These are phyloP conservation scores for Rhizopogon salebrosus DNA, from an alignment of 768 basidiomycete genomes.

Conservation along the genomic window DNA sequence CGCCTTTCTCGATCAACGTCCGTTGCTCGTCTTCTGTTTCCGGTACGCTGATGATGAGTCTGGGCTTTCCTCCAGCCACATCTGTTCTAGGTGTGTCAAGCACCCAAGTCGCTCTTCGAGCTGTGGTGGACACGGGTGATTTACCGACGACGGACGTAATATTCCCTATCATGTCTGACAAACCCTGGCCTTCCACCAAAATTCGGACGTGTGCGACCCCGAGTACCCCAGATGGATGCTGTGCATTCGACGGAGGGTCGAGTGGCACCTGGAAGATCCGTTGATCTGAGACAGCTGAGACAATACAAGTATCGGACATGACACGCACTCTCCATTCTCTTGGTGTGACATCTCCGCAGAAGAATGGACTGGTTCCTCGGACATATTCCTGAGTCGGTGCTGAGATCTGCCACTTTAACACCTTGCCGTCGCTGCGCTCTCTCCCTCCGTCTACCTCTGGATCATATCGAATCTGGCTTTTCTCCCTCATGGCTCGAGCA, in stretches of 20 bases:
- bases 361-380: slow-evolving; percentile 53
- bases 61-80: slow-evolving; percentile 12
- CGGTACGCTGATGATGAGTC: slow-evolving; percentile 34
- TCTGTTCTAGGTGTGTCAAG: slow-evolving; percentile 31
- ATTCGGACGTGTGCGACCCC: slow-evolving; percentile 49
- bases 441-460: slow-evolving; percentile 50
- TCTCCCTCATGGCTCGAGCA: slow-evolving; percentile 36
- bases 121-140: slow-evolving; percentile 24
- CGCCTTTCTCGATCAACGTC: slow-evolving; percentile 23
- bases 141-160: slow-evolving; percentile 46
- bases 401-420: slow-evolving; percentile 55
- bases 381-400: slow-evolving; percentile 24
- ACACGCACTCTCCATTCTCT: slow-evolving; percentile 48
- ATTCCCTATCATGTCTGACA: slow-evolving; percentile 30
- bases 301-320: background rate
- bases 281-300: background rate
- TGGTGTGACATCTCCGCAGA: slow-evolving; percentile 70
- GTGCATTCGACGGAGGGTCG: slow-evolving; percentile 38
- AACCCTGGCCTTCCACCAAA: slow-evolving; percentile 26
- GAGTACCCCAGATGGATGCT: slow-evolving; percentile 44
- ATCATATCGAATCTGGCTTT: slow-evolving; percentile 36
- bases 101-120: slow-evolving; percentile 33
- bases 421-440: slow-evolving; percentile 46
- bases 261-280: slow-evolving; percentile 39
- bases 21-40: slow-evolving; percentile 28